Percentiles rank a stretch among this genome's conserved stretches.
Conservation (phyloP, 2,329 filamentous ascomycete species). For the Scedosporium aurantiacum region DNA sequence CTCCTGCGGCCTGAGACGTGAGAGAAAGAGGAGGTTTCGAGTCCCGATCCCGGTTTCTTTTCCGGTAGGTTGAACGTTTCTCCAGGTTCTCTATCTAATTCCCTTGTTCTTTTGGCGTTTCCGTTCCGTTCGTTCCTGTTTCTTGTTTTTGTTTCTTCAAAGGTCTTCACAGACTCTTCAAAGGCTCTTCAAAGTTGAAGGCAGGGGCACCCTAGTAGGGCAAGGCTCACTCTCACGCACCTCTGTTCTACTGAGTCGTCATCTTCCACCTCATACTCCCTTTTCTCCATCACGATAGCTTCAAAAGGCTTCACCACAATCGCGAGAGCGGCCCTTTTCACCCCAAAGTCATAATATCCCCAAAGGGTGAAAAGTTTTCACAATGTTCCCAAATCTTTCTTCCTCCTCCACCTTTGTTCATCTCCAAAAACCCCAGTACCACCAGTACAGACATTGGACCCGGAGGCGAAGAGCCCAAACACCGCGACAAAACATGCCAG, state of each 20-base stretch:
- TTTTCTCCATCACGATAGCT: no score
- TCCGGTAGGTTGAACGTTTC: neutral
- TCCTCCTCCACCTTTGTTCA: neutral
- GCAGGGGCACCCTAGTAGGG: no score
- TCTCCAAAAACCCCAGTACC: neutral
- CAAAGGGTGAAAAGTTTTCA: no score
- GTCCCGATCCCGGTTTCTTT: neutral
- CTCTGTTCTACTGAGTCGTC: no score
- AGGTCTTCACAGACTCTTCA: no score
- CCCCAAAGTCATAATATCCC: no score
- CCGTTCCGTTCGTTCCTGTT: neutral
- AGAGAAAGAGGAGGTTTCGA: neutral
- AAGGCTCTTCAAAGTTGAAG: no score
- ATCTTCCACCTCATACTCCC: no score
- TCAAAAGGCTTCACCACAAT: no score
- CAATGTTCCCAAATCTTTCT: neutral
- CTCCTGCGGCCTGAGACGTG: neutral
- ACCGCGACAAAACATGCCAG: neutral
- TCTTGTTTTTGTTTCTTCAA: neutral
- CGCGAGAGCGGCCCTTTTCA: no score
- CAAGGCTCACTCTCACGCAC: no score
- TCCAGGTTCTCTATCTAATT: neutral
- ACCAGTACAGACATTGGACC: neutral
- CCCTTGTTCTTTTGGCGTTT: neutral
- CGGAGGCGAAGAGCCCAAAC: neutral